These are phyloP conservation scores for Parastagonospora avenae DNA, from an alignment of 2,329 filamentous ascomycete species.

Conservation along the genomic window DNA sequence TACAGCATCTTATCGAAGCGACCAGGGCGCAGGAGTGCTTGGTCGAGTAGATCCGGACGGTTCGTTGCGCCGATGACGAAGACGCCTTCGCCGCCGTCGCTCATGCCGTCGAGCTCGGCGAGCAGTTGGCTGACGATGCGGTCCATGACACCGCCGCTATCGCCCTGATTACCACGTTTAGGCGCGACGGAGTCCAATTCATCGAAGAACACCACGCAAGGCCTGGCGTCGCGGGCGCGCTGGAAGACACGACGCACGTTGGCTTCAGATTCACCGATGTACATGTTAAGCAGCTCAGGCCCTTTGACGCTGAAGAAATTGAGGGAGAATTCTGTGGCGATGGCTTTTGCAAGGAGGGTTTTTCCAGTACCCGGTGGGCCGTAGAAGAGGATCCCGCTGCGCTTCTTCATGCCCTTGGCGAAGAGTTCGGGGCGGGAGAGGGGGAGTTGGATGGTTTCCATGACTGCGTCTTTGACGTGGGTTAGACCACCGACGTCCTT, in stretches of 20 bases:
- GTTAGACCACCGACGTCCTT: conserved; percentile 91
- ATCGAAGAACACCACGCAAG: conserved; percentile 92
- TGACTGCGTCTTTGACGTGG: conserved; percentile 95
- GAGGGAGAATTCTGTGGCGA: conserved; percentile 89
- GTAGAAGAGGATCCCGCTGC: conserved; percentile 90
- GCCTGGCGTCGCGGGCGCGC: conserved; percentile 80
- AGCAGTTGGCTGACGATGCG: conserved; percentile 93
- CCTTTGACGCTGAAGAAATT: conserved; percentile 96
- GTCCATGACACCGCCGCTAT: conserved; percentile 98
- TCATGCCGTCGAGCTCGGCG: conserved; percentile 97
- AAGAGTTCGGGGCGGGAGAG: conserved; percentile 92
- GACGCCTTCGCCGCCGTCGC: conserved; percentile 81
- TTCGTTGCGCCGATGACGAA: conserved; percentile 98
- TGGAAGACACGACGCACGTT: conserved; percentile 91
- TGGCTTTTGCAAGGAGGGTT: conserved; percentile 89
- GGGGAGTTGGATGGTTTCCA: conserved; percentile 93
- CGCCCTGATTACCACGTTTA: conserved; percentile 95
- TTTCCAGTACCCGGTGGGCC: conserved; percentile 91
- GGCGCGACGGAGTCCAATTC: conserved; percentile 92
- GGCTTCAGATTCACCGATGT: conserved; percentile 91
- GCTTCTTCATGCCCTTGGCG: conserved; percentile 97
- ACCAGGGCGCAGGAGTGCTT: conserved; percentile 84
- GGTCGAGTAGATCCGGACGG: conserved; percentile 88
- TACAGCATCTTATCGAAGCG: conserved; percentile 99
- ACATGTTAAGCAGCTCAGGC: conserved; percentile 92